These are phyloP conservation scores for Venturia pyrina DNA, from an alignment of 2,329 filamentous ascomycete species.

Conservation along the genomic window DNA sequence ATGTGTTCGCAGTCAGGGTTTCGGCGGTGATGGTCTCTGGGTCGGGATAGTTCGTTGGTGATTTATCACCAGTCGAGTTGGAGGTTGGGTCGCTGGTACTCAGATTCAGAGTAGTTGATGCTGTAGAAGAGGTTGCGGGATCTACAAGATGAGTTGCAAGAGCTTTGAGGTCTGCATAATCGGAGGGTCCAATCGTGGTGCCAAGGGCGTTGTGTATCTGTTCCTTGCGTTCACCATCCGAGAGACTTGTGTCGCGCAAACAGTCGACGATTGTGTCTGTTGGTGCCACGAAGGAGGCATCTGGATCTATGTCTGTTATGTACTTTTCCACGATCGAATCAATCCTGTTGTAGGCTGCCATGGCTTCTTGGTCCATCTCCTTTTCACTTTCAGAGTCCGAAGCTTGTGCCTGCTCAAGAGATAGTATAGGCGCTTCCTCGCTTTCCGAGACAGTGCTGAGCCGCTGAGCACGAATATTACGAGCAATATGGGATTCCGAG, in stretches of 20 bases:
- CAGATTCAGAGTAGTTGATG: constrained; percentile 9
- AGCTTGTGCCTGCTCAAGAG: neutral
- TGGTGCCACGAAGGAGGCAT: constrained; percentile 8
- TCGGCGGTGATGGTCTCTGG: constrained; percentile 79
- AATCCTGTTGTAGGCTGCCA: constrained; percentile 8
- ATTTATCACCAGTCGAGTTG: constrained; percentile 49
- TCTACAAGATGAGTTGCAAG: constrained; percentile 2
- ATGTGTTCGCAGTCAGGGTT: constrained; percentile 76
- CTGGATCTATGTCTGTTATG: constrained; percentile 1
- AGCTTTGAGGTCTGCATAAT: constrained; percentile 10
- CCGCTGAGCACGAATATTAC: constrained; percentile 58
- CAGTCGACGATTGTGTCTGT: constrained; percentile 9
- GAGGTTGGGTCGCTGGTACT: constrained; percentile 31
- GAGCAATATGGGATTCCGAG: constrained; percentile 76
- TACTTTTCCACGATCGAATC: constrained; percentile 10
- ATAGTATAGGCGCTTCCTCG: neutral
- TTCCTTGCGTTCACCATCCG: constrained; percentile 5
- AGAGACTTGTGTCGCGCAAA: constrained; percentile 4
- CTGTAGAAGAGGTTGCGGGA: constrained; percentile 4
- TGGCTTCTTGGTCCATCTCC: constrained; percentile 8
- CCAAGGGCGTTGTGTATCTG: neutral
- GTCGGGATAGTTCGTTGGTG: constrained; percentile 44
- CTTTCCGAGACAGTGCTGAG: constrained; percentile 30
- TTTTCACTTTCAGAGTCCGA: constrained; percentile 1
- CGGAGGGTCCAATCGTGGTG: neutral